A percentile compares a stretch with the other conserved stretches of the same genome.
These are phyloP conservation scores for Saccharomycopsis guyanensis DNA, from an alignment of 805 yeast species.

Conservation along the genomic window DNA sequence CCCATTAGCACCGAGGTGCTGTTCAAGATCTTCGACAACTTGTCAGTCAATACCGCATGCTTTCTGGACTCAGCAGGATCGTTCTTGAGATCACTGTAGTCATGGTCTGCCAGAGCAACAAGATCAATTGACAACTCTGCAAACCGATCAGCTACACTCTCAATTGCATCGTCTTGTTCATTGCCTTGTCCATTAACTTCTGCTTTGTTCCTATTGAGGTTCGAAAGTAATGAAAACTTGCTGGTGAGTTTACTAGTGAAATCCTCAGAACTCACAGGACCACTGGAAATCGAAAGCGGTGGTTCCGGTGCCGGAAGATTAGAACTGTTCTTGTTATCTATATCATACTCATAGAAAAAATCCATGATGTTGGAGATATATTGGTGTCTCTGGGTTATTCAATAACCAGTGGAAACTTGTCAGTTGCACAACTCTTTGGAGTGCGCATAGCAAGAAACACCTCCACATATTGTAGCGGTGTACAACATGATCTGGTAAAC, in stretches of 20 bases:
- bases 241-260: constrained; percentile 7
- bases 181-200: no score
- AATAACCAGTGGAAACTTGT: no score
- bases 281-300: neutral
- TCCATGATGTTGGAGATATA: no score
- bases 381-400: no score
- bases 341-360: constrained; percentile 14
- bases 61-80: neutral
- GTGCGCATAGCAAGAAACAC: no score
- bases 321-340: constrained; percentile 3
- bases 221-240: constrained; percentile 5
- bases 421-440: no score
- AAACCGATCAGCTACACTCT: constrained; percentile 7
- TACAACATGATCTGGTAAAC: no score
- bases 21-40: constrained; percentile 10
- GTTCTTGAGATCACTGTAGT: neutral
- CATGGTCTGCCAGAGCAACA: neutral
- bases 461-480: no score
- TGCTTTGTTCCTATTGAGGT: neutral
- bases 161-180: neutral
- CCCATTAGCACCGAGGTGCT: constrained; percentile 1
- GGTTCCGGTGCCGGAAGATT: neutral
- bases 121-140: constrained; percentile 14
- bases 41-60: constrained; percentile 6
- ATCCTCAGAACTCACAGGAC: neutral